These are phyloP conservation scores for Penicillium turbatum DNA, from an alignment of 495 filamentous ascomycete species.

Conservation along the genomic window DNA sequence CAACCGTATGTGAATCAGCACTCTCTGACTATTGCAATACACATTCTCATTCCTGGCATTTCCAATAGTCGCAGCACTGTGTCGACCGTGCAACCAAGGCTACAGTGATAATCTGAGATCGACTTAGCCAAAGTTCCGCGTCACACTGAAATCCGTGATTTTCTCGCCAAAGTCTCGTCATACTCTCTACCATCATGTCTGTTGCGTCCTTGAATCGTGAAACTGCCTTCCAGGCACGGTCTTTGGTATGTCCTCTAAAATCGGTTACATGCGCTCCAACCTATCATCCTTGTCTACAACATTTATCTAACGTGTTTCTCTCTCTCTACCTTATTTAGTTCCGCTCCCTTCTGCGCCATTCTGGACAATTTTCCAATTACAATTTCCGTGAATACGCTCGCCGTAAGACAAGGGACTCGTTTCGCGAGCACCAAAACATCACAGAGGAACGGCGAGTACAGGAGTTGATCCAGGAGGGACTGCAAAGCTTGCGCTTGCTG, in stretches of 20 bases:
- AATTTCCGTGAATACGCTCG: constrained; percentile 97
- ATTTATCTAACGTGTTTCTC: background rate
- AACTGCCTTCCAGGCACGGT: constrained; percentile 66
- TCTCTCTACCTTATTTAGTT: constrained; percentile 53
- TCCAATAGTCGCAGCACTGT: background rate
- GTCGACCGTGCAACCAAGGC: background rate
- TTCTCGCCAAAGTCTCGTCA: constrained; percentile 1
- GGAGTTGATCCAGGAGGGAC: constrained; percentile 80
- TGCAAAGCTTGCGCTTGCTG: constrained; percentile 82
- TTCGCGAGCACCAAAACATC: constrained; percentile 67
- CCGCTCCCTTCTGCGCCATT: constrained; percentile 84
- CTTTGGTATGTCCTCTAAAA: constrained; percentile 52
- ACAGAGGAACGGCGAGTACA: constrained; percentile 74
- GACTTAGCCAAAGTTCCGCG: background rate
- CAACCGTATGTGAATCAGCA: background rate
- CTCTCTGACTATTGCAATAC: background rate
- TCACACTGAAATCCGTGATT: constrained; percentile 37
- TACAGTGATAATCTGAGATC: background rate
- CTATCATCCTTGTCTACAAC: background rate
- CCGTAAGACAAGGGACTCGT: constrained; percentile 81
- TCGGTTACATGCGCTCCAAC: background rate
- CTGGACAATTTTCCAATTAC: constrained; percentile 83
- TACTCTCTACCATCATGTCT: constrained; percentile 34
- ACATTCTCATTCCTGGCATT: background rate
- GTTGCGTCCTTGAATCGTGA: constrained; percentile 55